phyloP scores from a whole-genome alignment of 2,329 filamentous ascomycete species.

The Acrocalymma vagum region DNA sequence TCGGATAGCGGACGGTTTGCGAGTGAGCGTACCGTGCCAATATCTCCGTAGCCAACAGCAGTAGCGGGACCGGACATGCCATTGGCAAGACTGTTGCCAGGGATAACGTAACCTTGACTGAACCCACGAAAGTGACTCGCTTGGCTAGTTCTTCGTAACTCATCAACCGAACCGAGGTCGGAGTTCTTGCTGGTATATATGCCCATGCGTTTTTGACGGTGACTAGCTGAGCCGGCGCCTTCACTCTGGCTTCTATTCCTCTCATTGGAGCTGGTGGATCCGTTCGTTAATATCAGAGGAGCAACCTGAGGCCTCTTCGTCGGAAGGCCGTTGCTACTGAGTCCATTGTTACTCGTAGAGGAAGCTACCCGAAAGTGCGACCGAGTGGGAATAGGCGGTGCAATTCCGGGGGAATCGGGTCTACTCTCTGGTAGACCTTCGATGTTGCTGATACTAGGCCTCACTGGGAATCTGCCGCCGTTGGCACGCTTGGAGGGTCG shows the following conservation, averaged over 20 bases:
- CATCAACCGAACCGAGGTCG: constrained; percentile 62
- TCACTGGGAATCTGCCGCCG: constrained; percentile 68
- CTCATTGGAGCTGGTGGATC: constrained; percentile 68
- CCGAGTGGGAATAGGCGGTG: constrained; percentile 80
- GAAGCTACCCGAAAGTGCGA: constrained; percentile 83
- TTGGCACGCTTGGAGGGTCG: constrained; percentile 68
- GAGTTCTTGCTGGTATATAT: constrained; percentile 66
- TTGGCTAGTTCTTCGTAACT: constrained; percentile 61
- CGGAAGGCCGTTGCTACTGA: too few relatives aligned
- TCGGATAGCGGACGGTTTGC: constrained; percentile 63
- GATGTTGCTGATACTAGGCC: constrained; percentile 72
- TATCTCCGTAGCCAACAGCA: constrained; percentile 43
- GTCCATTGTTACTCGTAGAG: constrained; percentile 66
- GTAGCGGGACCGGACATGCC: constrained; percentile 42
- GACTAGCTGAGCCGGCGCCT: constrained; percentile 60
- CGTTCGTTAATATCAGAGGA: constrained; percentile 72
- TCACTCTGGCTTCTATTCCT: constrained; percentile 71
- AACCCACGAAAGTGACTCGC: constrained; percentile 65
- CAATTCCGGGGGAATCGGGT: constrained; percentile 71
- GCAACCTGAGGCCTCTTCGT: constrained; percentile 77
- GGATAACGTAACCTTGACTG: constrained; percentile 63
- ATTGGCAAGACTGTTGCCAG: constrained; percentile 31
- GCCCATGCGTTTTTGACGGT: constrained; percentile 67
- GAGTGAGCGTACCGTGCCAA: constrained; percentile 41
- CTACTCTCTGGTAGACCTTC: constrained; percentile 67